phyloP scores from a whole-genome alignment of 768 basidiomycete genomes.

The Gautieria morchelliformis region DNA sequence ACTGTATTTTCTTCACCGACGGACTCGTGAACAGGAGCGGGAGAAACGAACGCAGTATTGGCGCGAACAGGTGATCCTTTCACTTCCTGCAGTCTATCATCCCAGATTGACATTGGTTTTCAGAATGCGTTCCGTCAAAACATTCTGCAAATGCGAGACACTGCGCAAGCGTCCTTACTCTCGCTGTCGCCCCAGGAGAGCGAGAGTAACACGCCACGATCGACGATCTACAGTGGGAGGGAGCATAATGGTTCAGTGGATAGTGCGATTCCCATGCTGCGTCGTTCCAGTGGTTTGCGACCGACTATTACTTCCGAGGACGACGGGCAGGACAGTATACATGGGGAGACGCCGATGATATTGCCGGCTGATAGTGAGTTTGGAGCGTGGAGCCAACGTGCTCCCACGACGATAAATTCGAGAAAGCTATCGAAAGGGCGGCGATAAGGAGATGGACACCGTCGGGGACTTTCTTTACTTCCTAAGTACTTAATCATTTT shows the following conservation, averaged over 20 bases:
- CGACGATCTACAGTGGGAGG: conserved; percentile 36
- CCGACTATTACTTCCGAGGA: conserved; percentile 41
- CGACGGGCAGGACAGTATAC: conserved; percentile 19
- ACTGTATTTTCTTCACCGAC: conserved; percentile 62
- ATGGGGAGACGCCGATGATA: conserved; percentile 6
- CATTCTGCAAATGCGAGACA: conserved; percentile 69
- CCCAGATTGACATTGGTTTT: background rate
- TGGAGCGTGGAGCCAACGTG: background rate
- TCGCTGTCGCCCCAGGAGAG: conserved; percentile 32
- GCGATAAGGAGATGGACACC: background rate
- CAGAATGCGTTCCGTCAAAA: conserved; percentile 76
- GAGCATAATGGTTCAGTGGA: conserved; percentile 43
- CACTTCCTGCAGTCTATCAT: background rate
- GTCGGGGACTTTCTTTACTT: background rate
- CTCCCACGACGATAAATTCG: background rate
- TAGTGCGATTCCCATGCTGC: conserved; percentile 42
- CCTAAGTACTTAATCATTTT: too few species aligned
- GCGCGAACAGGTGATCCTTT: conserved; percentile 66
- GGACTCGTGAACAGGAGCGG: conserved; percentile 64
- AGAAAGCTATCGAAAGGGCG: background rate
- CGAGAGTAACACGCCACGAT: conserved; percentile 30
- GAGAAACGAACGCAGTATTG: conserved; percentile 84
- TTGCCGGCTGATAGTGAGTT: conserved; percentile 1
- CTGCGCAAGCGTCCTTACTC: conserved; percentile 56
- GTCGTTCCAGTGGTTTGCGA: conserved; percentile 44